Conservation (phyloP, 768 basidiomycete genomes). For the Kwoniella sp. region DNA sequence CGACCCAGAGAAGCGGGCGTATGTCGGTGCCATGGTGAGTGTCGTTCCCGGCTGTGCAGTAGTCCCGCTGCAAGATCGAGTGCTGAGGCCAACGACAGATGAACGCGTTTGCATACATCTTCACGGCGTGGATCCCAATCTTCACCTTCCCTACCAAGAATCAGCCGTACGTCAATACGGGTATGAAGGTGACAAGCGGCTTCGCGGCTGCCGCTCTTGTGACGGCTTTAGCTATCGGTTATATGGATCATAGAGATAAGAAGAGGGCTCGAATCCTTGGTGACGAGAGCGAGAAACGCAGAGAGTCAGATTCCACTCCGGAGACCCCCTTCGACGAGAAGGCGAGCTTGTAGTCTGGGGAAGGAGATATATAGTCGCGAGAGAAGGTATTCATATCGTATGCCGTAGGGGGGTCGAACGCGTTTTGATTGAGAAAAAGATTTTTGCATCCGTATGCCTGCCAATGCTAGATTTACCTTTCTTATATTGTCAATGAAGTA, state of each 20-base stretch:
- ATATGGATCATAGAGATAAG: slow-evolving; percentile 26
- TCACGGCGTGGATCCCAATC: slow-evolving; percentile 44
- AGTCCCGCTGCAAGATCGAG: neutral
- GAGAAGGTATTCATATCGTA: no score
- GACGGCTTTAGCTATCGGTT: slow-evolving; percentile 35
- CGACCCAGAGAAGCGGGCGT: slow-evolving; percentile 43
- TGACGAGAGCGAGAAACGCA: neutral
- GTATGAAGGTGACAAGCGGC: slow-evolving; percentile 34
- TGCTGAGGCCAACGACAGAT: slow-evolving; percentile 24
- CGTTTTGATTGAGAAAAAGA: no score
- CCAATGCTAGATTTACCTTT: no score
- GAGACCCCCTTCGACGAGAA: slow-evolving; percentile 20
- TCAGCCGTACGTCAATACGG: slow-evolving; percentile 37
- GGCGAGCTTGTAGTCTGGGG: neutral
- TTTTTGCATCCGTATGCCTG: no score
- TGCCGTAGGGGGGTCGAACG: no score
- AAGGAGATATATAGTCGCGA: no score
- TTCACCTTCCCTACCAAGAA: slow-evolving; percentile 45
- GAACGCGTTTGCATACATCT: slow-evolving; percentile 42
- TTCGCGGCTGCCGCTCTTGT: slow-evolving; percentile 30
- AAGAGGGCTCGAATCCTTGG: slow-evolving; percentile 5
- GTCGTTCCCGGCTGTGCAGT: neutral
- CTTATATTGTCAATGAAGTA: no score
- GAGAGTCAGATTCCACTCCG: slow-evolving; percentile 5
- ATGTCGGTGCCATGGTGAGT: slow-evolving; percentile 39